A percentile compares a stretch with the other conserved stretches of the same genome.
Conservation (phyloP, 2,329 filamentous ascomycete genomes). For the Clonostachys byssicola region DNA sequence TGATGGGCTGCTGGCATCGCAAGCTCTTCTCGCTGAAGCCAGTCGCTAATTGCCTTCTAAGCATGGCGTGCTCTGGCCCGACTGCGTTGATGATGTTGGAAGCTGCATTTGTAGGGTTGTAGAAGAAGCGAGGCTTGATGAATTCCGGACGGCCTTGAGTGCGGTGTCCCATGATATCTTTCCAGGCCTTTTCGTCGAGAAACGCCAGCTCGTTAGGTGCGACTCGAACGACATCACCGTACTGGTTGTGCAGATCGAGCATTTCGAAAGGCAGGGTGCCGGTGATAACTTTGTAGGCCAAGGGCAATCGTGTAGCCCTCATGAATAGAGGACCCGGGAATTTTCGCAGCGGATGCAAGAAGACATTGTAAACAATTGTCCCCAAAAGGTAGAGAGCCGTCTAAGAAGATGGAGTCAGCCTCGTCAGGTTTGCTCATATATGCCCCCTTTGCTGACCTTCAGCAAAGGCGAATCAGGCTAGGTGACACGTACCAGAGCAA, state of each 20-base stretch:
- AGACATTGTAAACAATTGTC: not conserved
- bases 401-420: no score
- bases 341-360: not conserved
- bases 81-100: not conserved
- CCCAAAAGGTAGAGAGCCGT: not conserved
- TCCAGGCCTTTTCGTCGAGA: slow-evolving; percentile 32
- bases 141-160: not conserved
- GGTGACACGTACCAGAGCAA: no score
- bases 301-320: not conserved
- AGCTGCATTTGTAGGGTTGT: not conserved
- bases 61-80: not conserved
- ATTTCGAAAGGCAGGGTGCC: not conserved
- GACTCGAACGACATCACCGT: slow-evolving; percentile 22
- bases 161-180: slow-evolving; percentile 27
- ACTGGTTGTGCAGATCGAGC: not conserved
- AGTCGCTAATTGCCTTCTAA: not conserved
- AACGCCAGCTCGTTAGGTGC: slow-evolving; percentile 38
- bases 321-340: not conserved
- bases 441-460: no score
- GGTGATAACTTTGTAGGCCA: not conserved
- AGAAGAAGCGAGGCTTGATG: not conserved
- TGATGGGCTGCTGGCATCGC: slow-evolving; percentile 21
- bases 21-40: slow-evolving; percentile 13
- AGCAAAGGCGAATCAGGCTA: no score
- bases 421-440: no score